phyloP scores from a whole-genome alignment of 768 basidiomycete species.

The Candolleomyces eurysporus region DNA sequence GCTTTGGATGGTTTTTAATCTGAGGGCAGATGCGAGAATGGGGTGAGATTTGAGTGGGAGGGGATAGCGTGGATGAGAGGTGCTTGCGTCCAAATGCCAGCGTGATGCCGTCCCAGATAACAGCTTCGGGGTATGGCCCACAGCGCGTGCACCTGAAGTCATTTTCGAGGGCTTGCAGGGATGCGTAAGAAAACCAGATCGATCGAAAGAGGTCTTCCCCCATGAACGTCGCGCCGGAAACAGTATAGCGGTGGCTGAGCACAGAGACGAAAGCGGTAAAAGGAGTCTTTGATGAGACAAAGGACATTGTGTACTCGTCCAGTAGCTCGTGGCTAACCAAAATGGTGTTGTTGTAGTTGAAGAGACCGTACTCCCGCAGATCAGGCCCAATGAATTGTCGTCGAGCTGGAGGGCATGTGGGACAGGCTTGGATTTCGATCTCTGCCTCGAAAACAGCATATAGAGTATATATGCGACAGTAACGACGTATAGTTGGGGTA shows the following conservation, averaged over 20 bases:
- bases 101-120: constrained; percentile 34
- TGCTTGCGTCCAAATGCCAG: constrained; percentile 28
- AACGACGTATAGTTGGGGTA: background rate
- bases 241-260: constrained; percentile 16
- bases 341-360: constrained; percentile 19
- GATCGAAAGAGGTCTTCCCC: constrained; percentile 25
- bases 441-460: background rate
- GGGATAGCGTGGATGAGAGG: constrained; percentile 18
- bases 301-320: constrained; percentile 30
- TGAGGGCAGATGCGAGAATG: background rate
- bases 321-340: constrained; percentile 30
- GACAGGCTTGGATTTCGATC: constrained; percentile 17
- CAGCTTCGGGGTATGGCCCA: constrained; percentile 24
- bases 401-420: constrained; percentile 5
- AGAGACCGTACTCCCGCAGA: constrained; percentile 21
- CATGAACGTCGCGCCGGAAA: constrained; percentile 18
- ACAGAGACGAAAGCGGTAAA: constrained; percentile 14
- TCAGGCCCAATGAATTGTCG: constrained; percentile 30
- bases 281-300: constrained; percentile 33
- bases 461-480: constrained; percentile 14
- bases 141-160: constrained; percentile 26
- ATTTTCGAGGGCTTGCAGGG: constrained; percentile 17
- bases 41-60: constrained; percentile 18
- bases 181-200: constrained; percentile 32
- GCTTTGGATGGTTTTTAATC: constrained; percentile 7